These are phyloP conservation scores for Nicotiana sylvestris DNA, from an alignment of 257 asterid genomes.

Conservation along the genomic window DNA sequence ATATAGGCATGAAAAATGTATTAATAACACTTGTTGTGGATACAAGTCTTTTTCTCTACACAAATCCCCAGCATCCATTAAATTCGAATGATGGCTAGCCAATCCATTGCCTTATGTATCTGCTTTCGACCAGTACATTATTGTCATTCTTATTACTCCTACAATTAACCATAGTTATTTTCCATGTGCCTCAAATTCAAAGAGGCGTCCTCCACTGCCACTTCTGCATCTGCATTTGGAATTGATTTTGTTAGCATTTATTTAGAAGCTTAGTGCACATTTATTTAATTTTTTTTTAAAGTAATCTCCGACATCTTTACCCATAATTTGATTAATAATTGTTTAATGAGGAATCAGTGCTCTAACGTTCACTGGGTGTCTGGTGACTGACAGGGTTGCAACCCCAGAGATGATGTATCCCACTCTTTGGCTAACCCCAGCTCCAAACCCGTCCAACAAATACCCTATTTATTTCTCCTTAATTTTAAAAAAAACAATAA, in stretches of 20 bases:
- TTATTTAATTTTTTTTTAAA: background rate
- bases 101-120: background rate
- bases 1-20: background rate
- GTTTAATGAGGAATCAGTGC: constrained; percentile 9
- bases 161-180: background rate
- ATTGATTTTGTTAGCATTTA: background rate
- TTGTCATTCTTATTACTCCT: background rate
- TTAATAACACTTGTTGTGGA: background rate
- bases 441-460: background rate
- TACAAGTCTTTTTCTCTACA: background rate
- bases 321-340: constrained; percentile 10
- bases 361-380: constrained; percentile 9
- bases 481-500: background rate
- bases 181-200: constrained; percentile 5
- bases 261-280: background rate
- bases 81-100: background rate
- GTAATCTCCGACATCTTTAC: background rate
- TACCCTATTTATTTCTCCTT: background rate
- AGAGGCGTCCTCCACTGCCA: background rate
- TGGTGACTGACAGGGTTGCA: constrained; percentile 8
- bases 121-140: background rate
- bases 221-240: background rate
- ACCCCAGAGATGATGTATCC: background rate
- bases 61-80: background rate
- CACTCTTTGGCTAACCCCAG: background rate